Evolutionary conservation across 352 stramenopile species (phyloP).

Genomic region (Discostella stelligera): DNA sequence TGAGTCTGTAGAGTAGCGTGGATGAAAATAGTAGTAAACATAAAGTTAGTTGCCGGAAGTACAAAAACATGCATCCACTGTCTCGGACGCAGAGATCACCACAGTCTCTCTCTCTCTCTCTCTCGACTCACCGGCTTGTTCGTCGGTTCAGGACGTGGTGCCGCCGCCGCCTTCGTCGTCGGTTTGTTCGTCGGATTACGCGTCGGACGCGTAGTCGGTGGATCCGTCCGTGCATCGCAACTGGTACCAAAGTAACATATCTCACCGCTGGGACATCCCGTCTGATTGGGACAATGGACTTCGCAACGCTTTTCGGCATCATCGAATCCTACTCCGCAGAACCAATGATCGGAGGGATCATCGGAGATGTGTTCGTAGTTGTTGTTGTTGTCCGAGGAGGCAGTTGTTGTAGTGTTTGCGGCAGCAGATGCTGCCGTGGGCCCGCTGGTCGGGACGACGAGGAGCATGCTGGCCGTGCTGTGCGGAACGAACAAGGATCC

Average conservation of each 20-base stretch:
- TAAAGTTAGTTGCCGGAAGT: background rate
- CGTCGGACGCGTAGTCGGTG: conserved; percentile 13
- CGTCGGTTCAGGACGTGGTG: background rate
- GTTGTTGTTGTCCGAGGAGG: too few species aligned
- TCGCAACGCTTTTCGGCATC: conserved; percentile 7
- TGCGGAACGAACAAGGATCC: background rate
- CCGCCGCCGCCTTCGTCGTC: conserved; percentile 4
- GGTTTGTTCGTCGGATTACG: background rate
- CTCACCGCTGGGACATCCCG: conserved; percentile 14
- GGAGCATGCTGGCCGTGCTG: background rate
- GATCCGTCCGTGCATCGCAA: conserved; percentile 17
- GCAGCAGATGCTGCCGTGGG: too few species aligned
- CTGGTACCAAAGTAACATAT: conserved; percentile 16
- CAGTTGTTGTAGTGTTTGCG: too few species aligned
- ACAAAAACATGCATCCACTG: too few species aligned
- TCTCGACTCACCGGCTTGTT: background rate
- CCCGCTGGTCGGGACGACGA: background rate
- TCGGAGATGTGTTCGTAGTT: conserved; percentile 11
- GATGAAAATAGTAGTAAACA: background rate
- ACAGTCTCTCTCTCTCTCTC: background rate
- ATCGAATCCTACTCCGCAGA: conserved; percentile 18
- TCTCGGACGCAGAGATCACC: too few species aligned
- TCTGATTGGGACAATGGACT: conserved; percentile 12
- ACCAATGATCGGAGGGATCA: conserved; percentile 41
- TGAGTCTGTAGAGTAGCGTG: background rate